A percentile compares a stretch with the other conserved stretches of the same genome.
Evolutionary conservation across 495 filamentous ascomycete species (phyloP).

Genomic region (Penicillium coprophilum): DNA sequence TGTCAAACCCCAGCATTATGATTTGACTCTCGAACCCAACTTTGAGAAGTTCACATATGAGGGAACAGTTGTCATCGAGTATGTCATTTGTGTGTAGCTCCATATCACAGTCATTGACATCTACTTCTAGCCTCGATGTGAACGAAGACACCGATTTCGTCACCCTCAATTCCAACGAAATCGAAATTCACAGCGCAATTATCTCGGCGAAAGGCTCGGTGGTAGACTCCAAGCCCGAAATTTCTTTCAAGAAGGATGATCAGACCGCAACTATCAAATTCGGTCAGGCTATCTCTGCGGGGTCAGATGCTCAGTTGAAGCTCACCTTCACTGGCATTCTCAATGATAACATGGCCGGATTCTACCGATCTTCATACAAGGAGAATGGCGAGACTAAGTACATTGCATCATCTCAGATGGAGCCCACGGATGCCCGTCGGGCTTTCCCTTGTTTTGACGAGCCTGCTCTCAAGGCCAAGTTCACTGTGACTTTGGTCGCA

Average conservation of each 20-base stretch:
- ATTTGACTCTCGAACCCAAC: constrained; percentile 66
- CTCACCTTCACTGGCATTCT: constrained; percentile 60
- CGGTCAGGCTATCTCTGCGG: constrained; percentile 54
- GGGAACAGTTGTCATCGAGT: constrained; percentile 65
- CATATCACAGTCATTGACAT: constrained; percentile 8
- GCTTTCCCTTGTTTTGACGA: constrained; percentile 73
- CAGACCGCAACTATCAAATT: constrained; percentile 64
- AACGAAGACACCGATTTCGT: constrained; percentile 81
- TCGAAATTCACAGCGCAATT: constrained; percentile 76
- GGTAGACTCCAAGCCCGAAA: constrained; percentile 51
- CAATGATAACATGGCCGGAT: constrained; percentile 69
- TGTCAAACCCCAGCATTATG: constrained; percentile 65
- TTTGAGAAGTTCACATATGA: constrained; percentile 63
- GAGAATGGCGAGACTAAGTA: constrained; percentile 56
- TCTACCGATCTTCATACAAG: constrained; percentile 68
- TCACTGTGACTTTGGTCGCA: constrained; percentile 63
- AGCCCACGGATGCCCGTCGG: constrained; percentile 63
- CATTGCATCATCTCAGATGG: constrained; percentile 66
- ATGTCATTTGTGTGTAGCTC: constrained; percentile 19
- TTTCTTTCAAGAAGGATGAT: constrained; percentile 56
- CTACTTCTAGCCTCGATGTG: constrained; percentile 63
- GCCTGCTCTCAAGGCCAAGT: constrained; percentile 66
- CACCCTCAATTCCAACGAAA: constrained; percentile 81
- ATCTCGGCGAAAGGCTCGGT: constrained; percentile 51
- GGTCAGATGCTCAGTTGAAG: constrained; percentile 59